Evolutionary conservation across 2,329 filamentous ascomycete genomes (phyloP).

Genomic region (Colletotrichum tamarilloi): DNA sequence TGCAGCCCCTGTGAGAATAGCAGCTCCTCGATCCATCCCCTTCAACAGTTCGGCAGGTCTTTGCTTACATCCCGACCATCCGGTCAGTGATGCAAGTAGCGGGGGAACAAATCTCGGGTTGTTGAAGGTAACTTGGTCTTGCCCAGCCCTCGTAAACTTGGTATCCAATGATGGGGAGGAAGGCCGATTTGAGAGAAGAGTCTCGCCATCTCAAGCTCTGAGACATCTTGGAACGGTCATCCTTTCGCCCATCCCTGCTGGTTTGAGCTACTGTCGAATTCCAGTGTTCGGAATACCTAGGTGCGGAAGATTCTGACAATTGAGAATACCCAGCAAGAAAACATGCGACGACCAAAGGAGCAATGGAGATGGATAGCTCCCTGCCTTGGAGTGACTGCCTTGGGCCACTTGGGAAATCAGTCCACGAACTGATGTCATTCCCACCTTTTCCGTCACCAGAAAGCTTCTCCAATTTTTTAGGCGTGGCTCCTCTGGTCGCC

Average conservation of each 20-base stretch:
- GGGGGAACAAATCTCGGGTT: background rate
- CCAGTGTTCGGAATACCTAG: background rate
- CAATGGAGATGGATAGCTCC: conserved; percentile 3
- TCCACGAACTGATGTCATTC: conserved; percentile 33
- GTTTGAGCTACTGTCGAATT: background rate
- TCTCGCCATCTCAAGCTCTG: background rate
- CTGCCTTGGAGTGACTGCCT: conserved; percentile 21
- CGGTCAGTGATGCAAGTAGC: conserved; percentile 3
- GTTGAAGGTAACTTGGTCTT: background rate
- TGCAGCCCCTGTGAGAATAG: conserved; percentile 10
- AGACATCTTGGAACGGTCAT: conserved; percentile 15
- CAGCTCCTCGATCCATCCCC: background rate
- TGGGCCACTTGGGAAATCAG: conserved; percentile 22
- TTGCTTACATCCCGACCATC: background rate
- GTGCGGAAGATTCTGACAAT: background rate
- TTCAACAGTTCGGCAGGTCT: conserved; percentile 6
- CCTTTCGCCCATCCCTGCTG: background rate
- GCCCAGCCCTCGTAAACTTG: background rate
- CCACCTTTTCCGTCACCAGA: conserved; percentile 26
- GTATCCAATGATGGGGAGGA: background rate
- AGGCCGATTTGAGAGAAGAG: background rate
- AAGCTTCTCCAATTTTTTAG: conserved; percentile 9
- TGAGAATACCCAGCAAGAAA: background rate
- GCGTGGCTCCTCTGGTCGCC: background rate
- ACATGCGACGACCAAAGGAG: background rate